phyloP scores from a whole-genome alignment of 495 filamentous ascomycete species.

The Amphirosellinia nigrospora region DNA sequence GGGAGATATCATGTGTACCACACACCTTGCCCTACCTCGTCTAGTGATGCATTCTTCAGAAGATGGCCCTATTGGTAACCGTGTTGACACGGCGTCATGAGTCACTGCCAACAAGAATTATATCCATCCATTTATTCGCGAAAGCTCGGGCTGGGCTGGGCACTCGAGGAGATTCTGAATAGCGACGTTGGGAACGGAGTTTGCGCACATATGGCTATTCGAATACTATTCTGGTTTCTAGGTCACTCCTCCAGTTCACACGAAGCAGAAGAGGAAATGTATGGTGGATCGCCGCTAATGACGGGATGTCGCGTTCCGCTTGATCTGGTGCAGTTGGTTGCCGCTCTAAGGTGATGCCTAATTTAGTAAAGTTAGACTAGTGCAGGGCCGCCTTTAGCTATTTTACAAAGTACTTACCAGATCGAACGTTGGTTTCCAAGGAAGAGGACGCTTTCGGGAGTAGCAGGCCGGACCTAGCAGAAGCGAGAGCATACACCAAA shows the following conservation, averaged over 20 bases:
- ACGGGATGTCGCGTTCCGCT: slow-evolving; percentile 9
- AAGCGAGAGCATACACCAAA: background rate
- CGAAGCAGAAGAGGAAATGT: background rate
- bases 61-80: background rate
- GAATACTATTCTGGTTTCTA: background rate
- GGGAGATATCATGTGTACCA: background rate
- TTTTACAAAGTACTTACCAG: background rate
- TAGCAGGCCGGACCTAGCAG: background rate
- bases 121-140: background rate
- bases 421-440: background rate
- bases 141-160: background rate
- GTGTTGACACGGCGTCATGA: slow-evolving; percentile 12
- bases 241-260: background rate
- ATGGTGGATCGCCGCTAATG: slow-evolving; percentile 16
- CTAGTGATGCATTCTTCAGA: background rate
- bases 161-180: background rate
- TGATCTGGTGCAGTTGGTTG: slow-evolving; percentile 8
- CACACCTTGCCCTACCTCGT: background rate
- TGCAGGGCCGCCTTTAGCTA: slow-evolving; percentile 3
- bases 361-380: background rate
- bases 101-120: slow-evolving; percentile 14
- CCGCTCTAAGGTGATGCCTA: background rate
- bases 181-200: background rate
- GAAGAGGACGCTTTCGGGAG: background rate
- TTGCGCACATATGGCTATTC: background rate